Evolutionary conservation across 257 asterid species (phyloP).

Genomic region (Nicotiana sylvestris): DNA sequence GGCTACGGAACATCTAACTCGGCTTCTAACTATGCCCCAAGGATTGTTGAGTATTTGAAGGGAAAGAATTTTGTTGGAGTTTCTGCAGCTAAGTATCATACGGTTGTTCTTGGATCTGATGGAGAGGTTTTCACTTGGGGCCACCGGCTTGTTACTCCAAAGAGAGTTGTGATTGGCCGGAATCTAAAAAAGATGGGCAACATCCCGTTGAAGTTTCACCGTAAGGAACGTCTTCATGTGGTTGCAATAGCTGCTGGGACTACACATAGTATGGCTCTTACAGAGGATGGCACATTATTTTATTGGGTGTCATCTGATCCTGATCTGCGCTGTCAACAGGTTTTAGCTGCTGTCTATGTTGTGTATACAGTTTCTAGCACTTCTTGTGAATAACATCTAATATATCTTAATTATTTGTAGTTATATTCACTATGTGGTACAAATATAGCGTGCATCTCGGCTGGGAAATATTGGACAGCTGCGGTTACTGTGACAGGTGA

Average conservation of each 20-base stretch:
- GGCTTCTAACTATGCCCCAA: constrained; percentile 88
- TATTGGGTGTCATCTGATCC: constrained; percentile 91
- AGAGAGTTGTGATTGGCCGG: constrained; percentile 72
- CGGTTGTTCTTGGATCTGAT: constrained; percentile 84
- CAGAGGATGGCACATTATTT: constrained; percentile 91
- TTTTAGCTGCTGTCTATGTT: constrained; percentile 15
- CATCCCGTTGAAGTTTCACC: constrained; percentile 67
- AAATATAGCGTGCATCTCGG: constrained; percentile 59
- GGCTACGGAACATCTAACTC: constrained; percentile 98
- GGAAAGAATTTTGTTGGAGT: constrained; percentile 72
- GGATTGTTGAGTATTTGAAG: constrained; percentile 89
- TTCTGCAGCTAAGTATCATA: constrained; percentile 91
- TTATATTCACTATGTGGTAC: constrained; percentile 64
- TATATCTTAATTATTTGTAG: constrained; percentile 31
- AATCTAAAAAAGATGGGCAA: constrained; percentile 60
- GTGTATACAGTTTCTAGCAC: background rate
- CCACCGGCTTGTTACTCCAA: constrained; percentile 90
- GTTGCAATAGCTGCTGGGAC: constrained; percentile 83
- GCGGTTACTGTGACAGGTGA: constrained; percentile 86
- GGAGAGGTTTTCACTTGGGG: constrained; percentile 99
- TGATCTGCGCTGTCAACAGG: constrained; percentile 77
- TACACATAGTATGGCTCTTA: constrained; percentile 76
- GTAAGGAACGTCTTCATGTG: constrained; percentile 74
- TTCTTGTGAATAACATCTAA: background rate
- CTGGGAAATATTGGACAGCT: constrained; percentile 97